Evolutionary conservation across 2,329 filamentous ascomycete species (phyloP).

Genomic region (Rhynchosporium graminicola): DNA sequence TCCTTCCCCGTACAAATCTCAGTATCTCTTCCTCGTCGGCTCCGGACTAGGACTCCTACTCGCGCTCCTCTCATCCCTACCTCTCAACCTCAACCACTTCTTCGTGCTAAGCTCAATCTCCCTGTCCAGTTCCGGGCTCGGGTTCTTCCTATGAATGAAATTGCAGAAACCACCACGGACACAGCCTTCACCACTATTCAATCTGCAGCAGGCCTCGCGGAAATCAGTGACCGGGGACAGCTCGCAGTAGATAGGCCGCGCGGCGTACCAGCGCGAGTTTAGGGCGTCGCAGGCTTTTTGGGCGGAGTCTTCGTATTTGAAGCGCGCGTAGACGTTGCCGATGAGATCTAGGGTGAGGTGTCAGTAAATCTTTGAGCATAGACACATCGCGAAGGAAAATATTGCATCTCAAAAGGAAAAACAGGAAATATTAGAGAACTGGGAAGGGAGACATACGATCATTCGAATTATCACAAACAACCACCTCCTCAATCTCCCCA

Average conservation of each 20-base stretch:
- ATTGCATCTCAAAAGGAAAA: neutral
- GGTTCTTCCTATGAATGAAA: constrained; percentile 98
- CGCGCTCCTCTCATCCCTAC: constrained; percentile 79
- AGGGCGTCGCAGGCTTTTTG: constrained; percentile 92
- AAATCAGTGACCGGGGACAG: constrained; percentile 96
- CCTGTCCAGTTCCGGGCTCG: constrained; percentile 80
- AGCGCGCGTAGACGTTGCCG: constrained; percentile 98
- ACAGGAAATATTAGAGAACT: neutral
- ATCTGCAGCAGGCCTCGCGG: constrained; percentile 91
- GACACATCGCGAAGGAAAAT: neutral
- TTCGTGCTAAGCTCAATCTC: constrained; percentile 88
- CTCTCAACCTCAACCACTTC: constrained; percentile 90
- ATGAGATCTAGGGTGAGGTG: constrained; percentile 70
- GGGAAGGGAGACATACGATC: constrained; percentile 50
- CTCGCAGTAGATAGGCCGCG: constrained; percentile 96
- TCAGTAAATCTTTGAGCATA: neutral
- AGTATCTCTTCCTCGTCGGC: constrained; percentile 72
- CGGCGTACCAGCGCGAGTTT: constrained; percentile 96
- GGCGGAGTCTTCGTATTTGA: constrained; percentile 98
- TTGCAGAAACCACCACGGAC: constrained; percentile 98
- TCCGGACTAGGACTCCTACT: constrained; percentile 85
- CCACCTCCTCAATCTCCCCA: constrained; percentile 94
- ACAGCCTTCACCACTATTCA: constrained; percentile 94
- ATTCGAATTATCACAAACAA: constrained; percentile 99
- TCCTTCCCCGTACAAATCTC: neutral